Percentiles rank a stretch among this genome's conserved stretches.
Evolutionary conservation across 2,329 filamentous ascomycete species (phyloP).

Genomic region (Westerdykella aurantiaca): DNA sequence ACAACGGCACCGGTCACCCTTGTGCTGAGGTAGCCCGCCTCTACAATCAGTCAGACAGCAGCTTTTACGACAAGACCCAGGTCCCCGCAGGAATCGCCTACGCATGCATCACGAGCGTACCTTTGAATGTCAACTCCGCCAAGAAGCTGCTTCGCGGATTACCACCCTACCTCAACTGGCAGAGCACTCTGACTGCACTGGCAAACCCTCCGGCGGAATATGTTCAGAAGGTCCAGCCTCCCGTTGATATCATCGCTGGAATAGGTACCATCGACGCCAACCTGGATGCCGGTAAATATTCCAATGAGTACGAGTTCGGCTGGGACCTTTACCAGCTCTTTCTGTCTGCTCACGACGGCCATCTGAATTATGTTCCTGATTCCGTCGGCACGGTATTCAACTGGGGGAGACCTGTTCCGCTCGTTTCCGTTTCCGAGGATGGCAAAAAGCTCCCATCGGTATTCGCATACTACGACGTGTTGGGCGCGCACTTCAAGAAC

Average conservation of each 20-base stretch:
- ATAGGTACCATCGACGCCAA: conserved; percentile 37
- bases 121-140: conserved; percentile 40
- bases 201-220: conserved; percentile 44
- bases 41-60: conserved; percentile 9
- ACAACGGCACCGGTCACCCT: conserved; percentile 15
- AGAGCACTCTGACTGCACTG: conserved; percentile 41
- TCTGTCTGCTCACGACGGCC: conserved; percentile 57
- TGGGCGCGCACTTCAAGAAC: conserved; percentile 41
- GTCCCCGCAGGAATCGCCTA: conserved; percentile 42
- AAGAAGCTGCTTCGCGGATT: conserved; percentile 37
- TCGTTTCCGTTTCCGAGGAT: conserved; percentile 58
- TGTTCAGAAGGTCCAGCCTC: conserved; percentile 40
- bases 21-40: conserved; percentile 32
- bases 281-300: conserved; percentile 33
- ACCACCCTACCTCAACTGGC: conserved; percentile 43
- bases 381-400: conserved; percentile 47
- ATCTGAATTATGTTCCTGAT: conserved; percentile 54
- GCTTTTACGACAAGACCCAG: conserved; percentile 12
- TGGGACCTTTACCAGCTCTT: conserved; percentile 51
- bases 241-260: conserved; percentile 40
- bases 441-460: conserved; percentile 54
- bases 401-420: conserved; percentile 43
- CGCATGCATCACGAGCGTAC: conserved; percentile 42
- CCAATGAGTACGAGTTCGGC: conserved; percentile 43
- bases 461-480: conserved; percentile 48